Conservation (phyloP, 805 yeast genomes). For the Ascoidea tarda region DNA sequence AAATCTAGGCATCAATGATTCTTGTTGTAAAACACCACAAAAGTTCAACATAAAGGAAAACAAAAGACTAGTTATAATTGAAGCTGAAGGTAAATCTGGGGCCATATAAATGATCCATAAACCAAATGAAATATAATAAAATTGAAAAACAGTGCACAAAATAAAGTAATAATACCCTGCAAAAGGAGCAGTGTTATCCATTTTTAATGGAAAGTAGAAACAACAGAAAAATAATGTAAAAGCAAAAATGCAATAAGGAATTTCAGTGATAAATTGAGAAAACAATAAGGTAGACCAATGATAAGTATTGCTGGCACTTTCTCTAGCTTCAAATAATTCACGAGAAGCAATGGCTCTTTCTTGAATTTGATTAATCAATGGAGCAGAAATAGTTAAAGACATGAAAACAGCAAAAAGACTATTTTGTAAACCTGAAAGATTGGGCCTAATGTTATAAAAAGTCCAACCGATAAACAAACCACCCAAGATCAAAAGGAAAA, state of each 20-base stretch:
- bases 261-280: constrained; percentile 39
- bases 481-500: constrained; percentile 30
- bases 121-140: constrained; percentile 37
- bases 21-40: constrained; percentile 56
- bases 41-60: constrained; percentile 47
- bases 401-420: constrained; percentile 46
- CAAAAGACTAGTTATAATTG: constrained; percentile 39
- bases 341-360: constrained; percentile 42
- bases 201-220: constrained; percentile 34
- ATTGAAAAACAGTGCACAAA: constrained; percentile 33
- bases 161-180: constrained; percentile 40
- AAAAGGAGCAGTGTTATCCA: constrained; percentile 27
- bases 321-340: constrained; percentile 57
- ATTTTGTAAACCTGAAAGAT: constrained; percentile 42
- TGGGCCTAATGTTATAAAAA: constrained; percentile 41
- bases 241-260: constrained; percentile 40
- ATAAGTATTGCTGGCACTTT: constrained; percentile 56
- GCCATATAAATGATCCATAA: constrained; percentile 40
- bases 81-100: constrained; percentile 56
- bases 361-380: constrained; percentile 49
- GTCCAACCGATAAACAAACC: constrained; percentile 63
- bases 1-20: constrained; percentile 52
- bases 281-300: constrained; percentile 51
- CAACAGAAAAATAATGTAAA: constrained; percentile 39
- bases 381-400: constrained; percentile 41